These are phyloP conservation scores for Fusarium falciforme DNA, from an alignment of 2,329 filamentous ascomycete species.

Conservation along the genomic window DNA sequence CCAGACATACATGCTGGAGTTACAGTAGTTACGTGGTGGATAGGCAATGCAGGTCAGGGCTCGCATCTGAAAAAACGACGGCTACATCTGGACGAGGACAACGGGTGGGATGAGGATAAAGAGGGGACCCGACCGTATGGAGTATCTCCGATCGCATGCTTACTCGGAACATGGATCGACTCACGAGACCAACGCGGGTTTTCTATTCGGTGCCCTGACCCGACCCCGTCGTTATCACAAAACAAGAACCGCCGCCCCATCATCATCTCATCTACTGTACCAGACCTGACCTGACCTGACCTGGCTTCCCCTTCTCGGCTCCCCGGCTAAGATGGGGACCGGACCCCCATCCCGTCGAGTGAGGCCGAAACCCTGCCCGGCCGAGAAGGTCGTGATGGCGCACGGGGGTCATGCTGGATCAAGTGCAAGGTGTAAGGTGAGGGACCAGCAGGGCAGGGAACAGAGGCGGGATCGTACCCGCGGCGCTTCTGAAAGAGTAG, in stretches of 20 bases:
- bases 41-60: not conserved
- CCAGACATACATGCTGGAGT: not conserved
- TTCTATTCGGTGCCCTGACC: constrained; percentile 9
- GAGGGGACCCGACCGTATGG: constrained; percentile 19
- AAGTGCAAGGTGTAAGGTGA: constrained; percentile 27
- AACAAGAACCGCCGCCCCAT: not conserved
- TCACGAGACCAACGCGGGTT: constrained; percentile 18
- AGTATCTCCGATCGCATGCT: constrained; percentile 24
- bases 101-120: not conserved
- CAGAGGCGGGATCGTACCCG: not conserved
- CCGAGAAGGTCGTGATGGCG: constrained; percentile 20
- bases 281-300: not conserved
- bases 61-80: not conserved
- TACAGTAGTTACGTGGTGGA: not conserved
- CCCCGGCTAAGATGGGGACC: not conserved
- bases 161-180: not conserved
- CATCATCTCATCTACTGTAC: not conserved
- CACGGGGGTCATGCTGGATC: constrained; percentile 16
- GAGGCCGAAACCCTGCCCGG: constrained; percentile 32
- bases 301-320: not conserved
- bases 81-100: not conserved
- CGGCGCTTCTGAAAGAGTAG: constrained; percentile 10
- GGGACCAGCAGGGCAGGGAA: not conserved
- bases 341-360: constrained; percentile 20
- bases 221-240: not conserved